These are phyloP conservation scores for Aspergillus ruber DNA, from an alignment of 2,329 filamentous ascomycete genomes.

Conservation along the genomic window DNA sequence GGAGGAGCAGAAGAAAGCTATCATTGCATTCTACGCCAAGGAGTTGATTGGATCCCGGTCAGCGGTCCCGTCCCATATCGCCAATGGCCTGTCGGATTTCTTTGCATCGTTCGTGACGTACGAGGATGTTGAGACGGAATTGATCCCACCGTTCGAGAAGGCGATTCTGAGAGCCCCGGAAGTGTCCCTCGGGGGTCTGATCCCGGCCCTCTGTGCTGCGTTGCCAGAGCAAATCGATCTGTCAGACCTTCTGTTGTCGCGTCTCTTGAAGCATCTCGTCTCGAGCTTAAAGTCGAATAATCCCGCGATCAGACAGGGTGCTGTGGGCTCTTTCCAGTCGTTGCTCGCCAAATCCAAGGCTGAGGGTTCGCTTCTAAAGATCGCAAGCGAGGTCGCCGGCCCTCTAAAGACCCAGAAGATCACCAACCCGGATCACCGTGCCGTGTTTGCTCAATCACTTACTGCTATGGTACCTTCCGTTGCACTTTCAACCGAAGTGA, in stretches of 20 bases:
- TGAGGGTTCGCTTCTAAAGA: constrained; percentile 54
- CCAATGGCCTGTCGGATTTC: constrained; percentile 71
- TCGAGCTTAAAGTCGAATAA: constrained; percentile 90
- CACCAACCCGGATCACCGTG: constrained; percentile 74
- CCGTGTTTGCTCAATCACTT: constrained; percentile 76
- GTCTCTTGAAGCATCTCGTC: constrained; percentile 79
- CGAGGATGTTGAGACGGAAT: constrained; percentile 67
- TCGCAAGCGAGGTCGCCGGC: constrained; percentile 68
- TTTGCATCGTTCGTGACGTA: constrained; percentile 66
- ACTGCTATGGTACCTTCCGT: constrained; percentile 55
- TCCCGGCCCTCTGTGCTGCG: constrained; percentile 65
- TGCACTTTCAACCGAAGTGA: constrained; percentile 60
- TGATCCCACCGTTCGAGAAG: constrained; percentile 82
- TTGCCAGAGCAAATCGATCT: constrained; percentile 68
- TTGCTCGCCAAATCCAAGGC: constrained; percentile 60
- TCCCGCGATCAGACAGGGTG: constrained; percentile 65
- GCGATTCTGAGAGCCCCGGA: constrained; percentile 83
- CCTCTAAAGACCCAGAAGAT: constrained; percentile 81
- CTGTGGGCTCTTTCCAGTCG: constrained; percentile 65
- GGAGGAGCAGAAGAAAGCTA: constrained; percentile 60
- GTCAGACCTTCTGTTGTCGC: constrained; percentile 63
- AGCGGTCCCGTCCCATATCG: constrained; percentile 63
- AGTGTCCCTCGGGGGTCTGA: constrained; percentile 72
- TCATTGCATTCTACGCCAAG: constrained; percentile 76
- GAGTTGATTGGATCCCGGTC: constrained; percentile 77